Evolutionary conservation across 176 grass and related monocot species (phyloP).

Genomic region (Pontederia paniculata): DNA sequence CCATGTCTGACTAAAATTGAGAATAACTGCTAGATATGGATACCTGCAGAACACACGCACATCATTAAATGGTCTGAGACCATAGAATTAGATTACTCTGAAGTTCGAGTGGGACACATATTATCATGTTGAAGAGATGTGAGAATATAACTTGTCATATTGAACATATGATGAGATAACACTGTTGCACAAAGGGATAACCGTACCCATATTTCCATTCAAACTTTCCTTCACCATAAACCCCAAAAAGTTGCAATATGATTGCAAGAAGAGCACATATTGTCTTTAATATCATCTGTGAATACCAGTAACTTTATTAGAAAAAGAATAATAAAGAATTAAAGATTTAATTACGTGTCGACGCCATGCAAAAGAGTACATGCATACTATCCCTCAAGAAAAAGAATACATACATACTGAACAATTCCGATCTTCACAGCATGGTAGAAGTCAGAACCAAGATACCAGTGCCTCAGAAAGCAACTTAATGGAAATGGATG

Average conservation of each 20-base stretch:
- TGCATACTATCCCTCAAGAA: background rate
- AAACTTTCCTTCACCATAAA: constrained; percentile 98
- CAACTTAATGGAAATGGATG: constrained; percentile 96
- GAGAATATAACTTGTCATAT: too few relatives aligned
- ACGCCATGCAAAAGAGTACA: background rate
- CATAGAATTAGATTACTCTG: too few relatives aligned
- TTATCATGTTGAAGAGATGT: too few relatives aligned
- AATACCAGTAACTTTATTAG: constrained; percentile 11
- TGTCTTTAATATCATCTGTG: constrained; percentile 93
- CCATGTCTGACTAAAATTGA: constrained; percentile 99
- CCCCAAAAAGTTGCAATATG: constrained; percentile 63
- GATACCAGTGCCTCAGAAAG: constrained; percentile 86
- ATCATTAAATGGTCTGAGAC: too few relatives aligned
- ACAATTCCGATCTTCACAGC: constrained; percentile 96
- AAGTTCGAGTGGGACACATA: too few relatives aligned
- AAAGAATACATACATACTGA: constrained; percentile 79
- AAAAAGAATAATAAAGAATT: background rate
- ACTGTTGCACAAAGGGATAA: constrained; percentile 10
- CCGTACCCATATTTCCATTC: constrained; percentile 88
- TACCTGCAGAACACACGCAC: constrained; percentile 44
- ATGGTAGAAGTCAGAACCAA: constrained; percentile 89
- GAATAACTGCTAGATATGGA: constrained; percentile 85
- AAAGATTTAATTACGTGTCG: constrained; percentile 9
- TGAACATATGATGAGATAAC: background rate
- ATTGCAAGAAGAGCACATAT: constrained; percentile 91